A percentile compares a stretch with the other conserved stretches of the same genome.
These are phyloP conservation scores for Penicillium concentricum DNA, from an alignment of 2,329 filamentous ascomycete species.

Conservation along the genomic window DNA sequence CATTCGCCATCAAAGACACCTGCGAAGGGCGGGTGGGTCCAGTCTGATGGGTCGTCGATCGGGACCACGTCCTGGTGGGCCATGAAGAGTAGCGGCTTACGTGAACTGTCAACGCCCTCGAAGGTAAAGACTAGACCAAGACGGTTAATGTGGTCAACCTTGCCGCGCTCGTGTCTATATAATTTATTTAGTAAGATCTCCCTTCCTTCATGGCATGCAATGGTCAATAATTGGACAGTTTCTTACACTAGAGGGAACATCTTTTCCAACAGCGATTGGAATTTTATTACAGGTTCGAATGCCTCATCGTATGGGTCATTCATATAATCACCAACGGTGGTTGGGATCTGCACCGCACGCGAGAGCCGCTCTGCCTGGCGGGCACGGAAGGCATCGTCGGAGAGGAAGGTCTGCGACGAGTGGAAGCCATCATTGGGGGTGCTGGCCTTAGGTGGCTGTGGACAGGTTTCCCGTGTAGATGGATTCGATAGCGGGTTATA, in stretches of 20 bases:
- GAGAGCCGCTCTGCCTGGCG: slow-evolving; percentile 53
- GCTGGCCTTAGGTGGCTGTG: slow-evolving; percentile 29
- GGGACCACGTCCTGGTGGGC: slow-evolving; percentile 60
- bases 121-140: slow-evolving; percentile 63
- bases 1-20: slow-evolving; percentile 55
- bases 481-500: slow-evolving; percentile 1
- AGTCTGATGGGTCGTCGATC: slow-evolving; percentile 50
- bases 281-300: slow-evolving; percentile 59
- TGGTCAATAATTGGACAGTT: neutral
- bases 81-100: slow-evolving; percentile 57
- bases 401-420: slow-evolving; percentile 29
- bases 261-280: slow-evolving; percentile 51
- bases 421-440: slow-evolving; percentile 30
- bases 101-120: slow-evolving; percentile 50
- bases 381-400: slow-evolving; percentile 28
- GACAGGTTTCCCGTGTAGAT: slow-evolving; percentile 26
- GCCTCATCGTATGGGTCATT: slow-evolving; percentile 55
- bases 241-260: slow-evolving; percentile 53
- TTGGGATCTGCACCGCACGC: slow-evolving; percentile 57
- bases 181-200: slow-evolving; percentile 15
- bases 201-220: neutral
- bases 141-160: slow-evolving; percentile 59
- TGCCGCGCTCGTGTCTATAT: slow-evolving; percentile 39
- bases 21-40: slow-evolving; percentile 56
- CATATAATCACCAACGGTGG: slow-evolving; percentile 37